phyloP scores from a whole-genome alignment of 2,329 filamentous ascomycete species.

The Sporothrix humicola region DNA sequence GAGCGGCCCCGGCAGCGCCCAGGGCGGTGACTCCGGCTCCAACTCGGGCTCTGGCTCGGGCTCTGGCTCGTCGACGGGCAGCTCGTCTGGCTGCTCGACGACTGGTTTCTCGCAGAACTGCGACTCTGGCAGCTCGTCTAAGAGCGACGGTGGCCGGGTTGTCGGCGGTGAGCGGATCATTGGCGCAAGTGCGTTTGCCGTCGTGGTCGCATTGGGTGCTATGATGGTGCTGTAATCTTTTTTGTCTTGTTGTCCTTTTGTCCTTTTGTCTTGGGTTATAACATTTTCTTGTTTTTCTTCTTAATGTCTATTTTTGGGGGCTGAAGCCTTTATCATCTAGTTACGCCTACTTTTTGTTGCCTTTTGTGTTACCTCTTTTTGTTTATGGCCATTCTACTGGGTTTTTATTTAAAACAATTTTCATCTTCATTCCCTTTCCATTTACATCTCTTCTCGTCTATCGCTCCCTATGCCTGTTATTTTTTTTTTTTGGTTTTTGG shows the following conservation, averaged over 20 bases:
- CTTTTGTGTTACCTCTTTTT: constrained; percentile 20
- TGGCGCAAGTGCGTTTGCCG: constrained; percentile 48
- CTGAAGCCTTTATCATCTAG: neutral
- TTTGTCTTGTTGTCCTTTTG: constrained; percentile 36
- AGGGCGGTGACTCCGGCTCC: constrained; percentile 32
- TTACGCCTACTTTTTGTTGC: neutral
- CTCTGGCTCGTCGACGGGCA: constrained; percentile 22
- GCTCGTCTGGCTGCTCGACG: constrained; percentile 45
- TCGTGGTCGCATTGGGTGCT: constrained; percentile 46
- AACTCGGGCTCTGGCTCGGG: constrained; percentile 34
- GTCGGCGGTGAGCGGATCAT: constrained; percentile 41
- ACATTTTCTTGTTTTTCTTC: neutral
- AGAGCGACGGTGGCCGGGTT: constrained; percentile 42
- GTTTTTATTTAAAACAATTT: neutral
- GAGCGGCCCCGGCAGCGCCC: constrained; percentile 39
- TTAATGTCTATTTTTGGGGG: constrained; percentile 26
- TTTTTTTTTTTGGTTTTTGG: neutral
- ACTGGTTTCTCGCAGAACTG: constrained; percentile 52
- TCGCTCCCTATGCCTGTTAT: neutral
- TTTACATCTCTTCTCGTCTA: neutral
- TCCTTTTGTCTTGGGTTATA: constrained; percentile 34
- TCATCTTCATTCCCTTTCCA: too few species aligned
- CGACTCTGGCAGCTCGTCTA: constrained; percentile 42
- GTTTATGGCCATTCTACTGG: constrained; percentile 2
- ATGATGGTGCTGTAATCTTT: constrained; percentile 44